Percentiles rank a stretch among this genome's conserved stretches.
Conservation (phyloP, 768 basidiomycete genomes). For the Leccinum rimulosum region DNA sequence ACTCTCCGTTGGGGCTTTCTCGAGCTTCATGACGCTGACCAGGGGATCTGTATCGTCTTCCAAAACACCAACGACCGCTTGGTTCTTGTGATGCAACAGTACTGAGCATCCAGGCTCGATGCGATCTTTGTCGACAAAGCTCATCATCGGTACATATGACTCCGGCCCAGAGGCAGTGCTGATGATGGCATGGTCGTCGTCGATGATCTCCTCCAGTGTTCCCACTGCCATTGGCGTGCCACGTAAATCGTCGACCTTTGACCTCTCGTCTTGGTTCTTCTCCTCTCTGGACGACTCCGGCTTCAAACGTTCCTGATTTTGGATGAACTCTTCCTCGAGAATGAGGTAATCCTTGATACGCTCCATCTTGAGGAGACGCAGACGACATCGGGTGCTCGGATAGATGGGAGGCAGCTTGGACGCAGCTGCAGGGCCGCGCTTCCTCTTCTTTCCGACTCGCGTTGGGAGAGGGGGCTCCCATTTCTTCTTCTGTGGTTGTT, state of each 20-base stretch:
- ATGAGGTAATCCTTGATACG: slow-evolving; percentile 97
- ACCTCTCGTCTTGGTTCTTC: slow-evolving; percentile 93
- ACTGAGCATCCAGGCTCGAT: slow-evolving; percentile 96
- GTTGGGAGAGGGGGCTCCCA: slow-evolving; percentile 99
- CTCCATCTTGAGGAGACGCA: slow-evolving; percentile 94
- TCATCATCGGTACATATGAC: slow-evolving; percentile 96
- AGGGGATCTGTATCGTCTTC: slow-evolving; percentile 94
- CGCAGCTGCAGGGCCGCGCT: slow-evolving; percentile 84
- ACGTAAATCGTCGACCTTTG: slow-evolving; percentile 89
- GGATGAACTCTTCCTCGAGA: slow-evolving; percentile 92
- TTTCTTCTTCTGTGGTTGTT: slow-evolving; percentile 74
- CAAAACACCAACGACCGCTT: slow-evolving; percentile 91
- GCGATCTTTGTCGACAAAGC: slow-evolving; percentile 96
- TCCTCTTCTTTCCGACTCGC: slow-evolving; percentile 95
- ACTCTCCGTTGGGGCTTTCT: slow-evolving; percentile 98
- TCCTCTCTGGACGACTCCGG: slow-evolving; percentile 88
- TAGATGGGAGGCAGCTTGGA: slow-evolving; percentile 90
- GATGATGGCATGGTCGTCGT: slow-evolving; percentile 99
- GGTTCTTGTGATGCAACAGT: slow-evolving; percentile 92
- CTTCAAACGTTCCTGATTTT: slow-evolving; percentile 88
- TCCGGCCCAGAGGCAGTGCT: slow-evolving; percentile 93
- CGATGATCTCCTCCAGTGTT: slow-evolving; percentile 95
- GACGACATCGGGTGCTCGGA: slow-evolving; percentile 92
- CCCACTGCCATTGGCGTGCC: slow-evolving; percentile 99
- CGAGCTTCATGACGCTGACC: slow-evolving; percentile 98